Evolutionary conservation across 129 eudicot species (phyloP).

Genomic region (Pittosporum tobira): DNA sequence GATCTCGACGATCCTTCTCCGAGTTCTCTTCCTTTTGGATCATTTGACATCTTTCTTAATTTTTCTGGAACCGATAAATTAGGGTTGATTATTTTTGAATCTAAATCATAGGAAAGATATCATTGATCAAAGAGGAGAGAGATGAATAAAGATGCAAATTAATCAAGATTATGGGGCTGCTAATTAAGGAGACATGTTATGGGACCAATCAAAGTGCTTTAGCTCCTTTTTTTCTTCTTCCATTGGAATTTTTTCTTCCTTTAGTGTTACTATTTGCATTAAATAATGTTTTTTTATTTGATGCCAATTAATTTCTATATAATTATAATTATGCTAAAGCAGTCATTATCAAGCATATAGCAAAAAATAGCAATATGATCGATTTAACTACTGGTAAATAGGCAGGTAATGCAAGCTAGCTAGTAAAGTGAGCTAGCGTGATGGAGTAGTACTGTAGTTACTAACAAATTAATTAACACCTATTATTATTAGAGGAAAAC

Average conservation of each 20-base stretch:
- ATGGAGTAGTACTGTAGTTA: no score
- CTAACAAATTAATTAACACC: no score
- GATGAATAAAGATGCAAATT: background rate
- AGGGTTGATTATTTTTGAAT: no score
- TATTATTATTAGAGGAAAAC: no score
- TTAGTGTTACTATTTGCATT: conserved; percentile 20
- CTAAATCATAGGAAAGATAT: no score
- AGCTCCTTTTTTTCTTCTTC: conserved; percentile 15
- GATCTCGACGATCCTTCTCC: conserved; percentile 3
- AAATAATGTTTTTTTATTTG: conserved; percentile 10
- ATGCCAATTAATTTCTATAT: background rate
- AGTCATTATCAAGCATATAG: conserved; percentile 21
- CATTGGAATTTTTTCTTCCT: conserved; percentile 12
- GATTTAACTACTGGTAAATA: no score
- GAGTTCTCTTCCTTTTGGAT: conserved; percentile 10
- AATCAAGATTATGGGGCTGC: conserved; percentile 7
- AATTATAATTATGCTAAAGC: conserved; percentile 8
- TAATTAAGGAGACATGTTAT: conserved; percentile 15
- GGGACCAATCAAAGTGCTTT: conserved; percentile 26
- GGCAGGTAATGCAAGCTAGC: no score
- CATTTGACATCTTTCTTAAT: conserved; percentile 8
- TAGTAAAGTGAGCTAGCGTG: background rate
- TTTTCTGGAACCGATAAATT: no score
- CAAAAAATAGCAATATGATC: no score
- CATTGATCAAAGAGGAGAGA: background rate